Evolutionary conservation across 2,329 filamentous ascomycete species (phyloP), one percentile per base, ranked within the genome.

Genomic region (Diaporthe nobilis): DNA sequence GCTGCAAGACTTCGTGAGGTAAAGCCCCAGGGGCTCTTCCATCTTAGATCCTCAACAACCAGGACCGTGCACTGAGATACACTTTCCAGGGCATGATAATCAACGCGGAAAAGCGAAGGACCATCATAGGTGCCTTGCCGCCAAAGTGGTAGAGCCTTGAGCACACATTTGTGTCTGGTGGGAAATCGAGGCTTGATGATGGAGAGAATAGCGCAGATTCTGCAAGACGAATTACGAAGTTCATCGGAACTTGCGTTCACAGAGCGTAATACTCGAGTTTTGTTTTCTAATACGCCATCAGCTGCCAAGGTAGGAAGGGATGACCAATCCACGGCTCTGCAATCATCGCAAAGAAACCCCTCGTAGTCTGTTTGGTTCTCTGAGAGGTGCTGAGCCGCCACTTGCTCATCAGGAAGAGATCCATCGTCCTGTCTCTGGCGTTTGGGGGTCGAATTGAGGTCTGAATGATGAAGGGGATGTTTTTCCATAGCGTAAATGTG

Each of bases 301-400:
- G 3, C 31, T 58, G 25, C 55, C 15, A 22, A 58, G 20, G 31
- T 58, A 8, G 31, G 6, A 10, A 58, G 31, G 15, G 55, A 58
- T 22, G 28, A 58, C 55, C 55, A 58, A 37, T 58, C 7, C 15
- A 58, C 55, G 4, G 28, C 17, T 37, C 9, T 34, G 31, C 55
- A 58, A 8, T 58, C 31, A 3, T 58, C 9, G 8, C 55, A 58
- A 37, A 58, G 8, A 22, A 31, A 31, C 31, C 1, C 1, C 1
- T 1, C 7, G 1, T 6, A 5, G 31, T 31, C 1, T 31, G 1
- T 31, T 31, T 6, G 31, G 5, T 31, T 31, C 31, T 31, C 1
- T 31, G 31, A 31, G 6, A 1, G 31, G 31, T 31, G 31, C 31
- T 31, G 31, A 31, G 31, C 1, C 1, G 31, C 31, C 1, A 31